Conservation (phyloP, 2,329 filamentous ascomycete species). For the Colletotrichum magnum region DNA sequence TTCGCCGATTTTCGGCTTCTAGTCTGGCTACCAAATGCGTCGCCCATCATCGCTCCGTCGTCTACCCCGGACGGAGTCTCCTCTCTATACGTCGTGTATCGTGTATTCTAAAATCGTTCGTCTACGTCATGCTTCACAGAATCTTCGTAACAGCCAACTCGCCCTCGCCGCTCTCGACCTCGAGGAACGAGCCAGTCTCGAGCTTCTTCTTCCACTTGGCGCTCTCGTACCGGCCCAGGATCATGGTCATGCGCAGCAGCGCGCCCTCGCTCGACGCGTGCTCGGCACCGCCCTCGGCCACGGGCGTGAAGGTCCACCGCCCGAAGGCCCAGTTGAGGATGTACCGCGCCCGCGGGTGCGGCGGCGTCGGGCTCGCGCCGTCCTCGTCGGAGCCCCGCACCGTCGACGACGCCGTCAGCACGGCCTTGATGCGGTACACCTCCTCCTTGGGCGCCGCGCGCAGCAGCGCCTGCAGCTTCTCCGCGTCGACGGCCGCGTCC, state of each 20-base stretch:
- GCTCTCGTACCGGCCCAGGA: slow-evolving; percentile 80
- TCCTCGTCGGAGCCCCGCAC: slow-evolving; percentile 68
- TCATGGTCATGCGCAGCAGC: slow-evolving; percentile 79
- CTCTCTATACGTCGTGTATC: slow-evolving; percentile 1
- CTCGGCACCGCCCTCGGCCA: slow-evolving; percentile 58
- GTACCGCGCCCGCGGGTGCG: slow-evolving; percentile 67
- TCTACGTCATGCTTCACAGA: slow-evolving; percentile 49
- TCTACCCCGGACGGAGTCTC: not conserved
- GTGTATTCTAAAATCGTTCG: slow-evolving; percentile 40
- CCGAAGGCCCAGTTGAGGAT: slow-evolving; percentile 99
- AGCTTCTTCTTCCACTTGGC: slow-evolving; percentile 83
- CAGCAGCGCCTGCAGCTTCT: slow-evolving; percentile 78
- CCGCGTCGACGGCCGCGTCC: slow-evolving; percentile 63
- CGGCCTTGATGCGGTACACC: slow-evolving; percentile 92
- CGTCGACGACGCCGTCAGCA: slow-evolving; percentile 63
- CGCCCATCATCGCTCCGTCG: not conserved
- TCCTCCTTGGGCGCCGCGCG: slow-evolving; percentile 88
- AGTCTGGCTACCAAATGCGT: not conserved
- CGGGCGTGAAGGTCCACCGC: slow-evolving; percentile 88
- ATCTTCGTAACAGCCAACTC: slow-evolving; percentile 68
- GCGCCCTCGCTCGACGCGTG: slow-evolving; percentile 69
- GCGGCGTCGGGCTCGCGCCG: slow-evolving; percentile 48
- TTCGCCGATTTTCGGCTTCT: not conserved
- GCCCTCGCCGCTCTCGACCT: slow-evolving; percentile 62
- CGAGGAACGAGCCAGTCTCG: slow-evolving; percentile 69